Percentiles rank a stretch among this genome's conserved stretches.
These are phyloP conservation scores for Lipomyces spencermartinsiae DNA, from an alignment of 805 yeast species.

Conservation along the genomic window DNA sequence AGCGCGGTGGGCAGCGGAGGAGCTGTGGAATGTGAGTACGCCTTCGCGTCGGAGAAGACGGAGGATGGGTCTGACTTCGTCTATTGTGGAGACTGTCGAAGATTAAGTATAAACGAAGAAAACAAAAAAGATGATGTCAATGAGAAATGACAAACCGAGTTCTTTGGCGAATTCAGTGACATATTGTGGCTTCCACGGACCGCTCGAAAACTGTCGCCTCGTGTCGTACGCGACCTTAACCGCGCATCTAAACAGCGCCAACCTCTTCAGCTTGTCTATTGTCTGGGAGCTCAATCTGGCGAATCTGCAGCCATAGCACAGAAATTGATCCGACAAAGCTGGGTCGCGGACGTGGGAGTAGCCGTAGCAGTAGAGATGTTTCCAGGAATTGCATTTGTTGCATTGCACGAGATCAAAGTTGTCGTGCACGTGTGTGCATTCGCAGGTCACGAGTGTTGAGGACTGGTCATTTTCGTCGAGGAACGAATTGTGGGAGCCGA, in stretches of 20 bases:
- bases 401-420: constrained; percentile 35
- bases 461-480: not conserved
- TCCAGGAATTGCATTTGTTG: constrained; percentile 29
- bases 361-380: constrained; percentile 36
- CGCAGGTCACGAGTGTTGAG: constrained; percentile 21
- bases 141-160: not conserved
- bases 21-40: constrained; percentile 1
- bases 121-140: not conserved
- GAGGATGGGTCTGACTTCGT: not conserved
- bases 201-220: not conserved
- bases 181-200: not conserved
- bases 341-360: constrained; percentile 24
- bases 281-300: not conserved
- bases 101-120: not conserved
- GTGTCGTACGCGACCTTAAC: constrained; percentile 20
- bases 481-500: constrained; percentile 5
- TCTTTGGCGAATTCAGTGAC: not conserved
- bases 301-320: constrained; percentile 26
- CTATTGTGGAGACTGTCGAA: not conserved
- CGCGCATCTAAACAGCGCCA: constrained; percentile 32
- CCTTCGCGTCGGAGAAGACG: constrained; percentile 5
- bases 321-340: constrained; percentile 15
- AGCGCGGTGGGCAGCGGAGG: constrained; percentile 6
- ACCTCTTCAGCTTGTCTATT: constrained; percentile 11
- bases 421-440: constrained; percentile 30